Base-by-base conservation (phyloP, 1,139 yeast species). In the Candida labiduridarum region DNA sequence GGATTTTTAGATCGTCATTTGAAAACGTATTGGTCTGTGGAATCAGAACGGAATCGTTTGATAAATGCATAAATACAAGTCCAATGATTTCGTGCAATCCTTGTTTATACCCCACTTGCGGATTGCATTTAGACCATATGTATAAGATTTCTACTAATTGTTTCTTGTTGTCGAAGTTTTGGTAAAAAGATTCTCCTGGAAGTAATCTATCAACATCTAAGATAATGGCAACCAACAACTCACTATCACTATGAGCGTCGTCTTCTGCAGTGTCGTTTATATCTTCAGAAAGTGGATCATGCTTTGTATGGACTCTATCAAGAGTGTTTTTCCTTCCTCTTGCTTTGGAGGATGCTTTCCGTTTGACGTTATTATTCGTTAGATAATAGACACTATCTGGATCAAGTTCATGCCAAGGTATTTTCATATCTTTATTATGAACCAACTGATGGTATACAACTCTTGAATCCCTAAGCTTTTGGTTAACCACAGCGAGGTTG, bases 51-150 rank as follows among this genome's bases (percentile, higher is more conserved):
- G 76, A 62, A 62, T 81, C 85, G 9, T 64, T 61, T 53, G 69
- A 63, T n/a, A 84, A 54, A 52, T 76, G 79, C 51, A 82, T 65
- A 59, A 77, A 84, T 1, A 86, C 69, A 51, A 84, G 62, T 1
- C 89, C 91, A 54, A 84, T 69, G 12, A 86, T 70, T 61, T 86
- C 92, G 64, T 86, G 92, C 54, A 82, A 72, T 0, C 92, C 92
- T 60, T 86, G 92, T 57, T 81, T 84, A 62, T 86, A 86, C 1
- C 83, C 80, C n/a, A 76, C 71, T 40, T 66, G 64, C 22, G 79
- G 76, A 57, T 82, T 81, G 55, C 77, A 72, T 57, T 78, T 76
- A 30, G 83, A 68, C 78, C 85, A 83, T 7, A 79, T 68, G 63
- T 72, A 85, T 29, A 86, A 61, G 2, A 85, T 68, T 56, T 80